Base-by-base conservation (phyloP, 192 early-diverging fungal species). In the Podila epigama region DNA sequence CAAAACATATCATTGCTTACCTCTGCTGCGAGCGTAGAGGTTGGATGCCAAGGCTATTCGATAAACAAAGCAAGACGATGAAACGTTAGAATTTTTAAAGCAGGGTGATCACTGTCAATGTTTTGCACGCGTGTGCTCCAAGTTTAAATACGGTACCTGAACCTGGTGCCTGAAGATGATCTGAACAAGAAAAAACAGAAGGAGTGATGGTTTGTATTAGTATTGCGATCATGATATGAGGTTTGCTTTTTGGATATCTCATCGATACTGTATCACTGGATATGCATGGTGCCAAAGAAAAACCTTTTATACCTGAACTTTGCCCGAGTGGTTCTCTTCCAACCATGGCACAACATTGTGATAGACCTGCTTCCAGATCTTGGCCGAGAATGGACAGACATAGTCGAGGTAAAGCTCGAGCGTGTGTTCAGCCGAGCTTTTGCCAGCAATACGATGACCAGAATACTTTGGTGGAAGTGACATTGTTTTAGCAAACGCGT, bases 131-230 rank as follows among this genome's bases (percentile, higher is more conserved):
- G 40, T 18, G 12, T 42, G 40, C 12, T 42, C 12, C n/a, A 12
- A 7, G 40, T 18, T 42, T 12, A 7, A 18, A 42, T 18, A 13
- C 40, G 15, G 0, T 42, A 42, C 40, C 60, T 95, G 94, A 51
- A 95, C 83, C 75, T 95, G 94, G 65, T 95, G 91, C 18, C 92
- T 83, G 69, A 95, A 90, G 16, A 91, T 71, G 48, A 95, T 73
- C 35, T 70, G 60, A 5, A 27, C 0, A 33, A 28, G 34, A 51
- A 20, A 18, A 51, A 2, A 51, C 44, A 22, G n/a, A 15, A 28
- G 31, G 15, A 5, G 29, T 55, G 33, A 32, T 55, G 53, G 33
- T 8, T n/a, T 8, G 53, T n/a, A n/a, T n/a, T n/a, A n/a, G n/a
- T n/a, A n/a, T n/a, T n/a, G n/a, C n/a, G 10, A 22, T 36, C 37